Percentiles rank a stretch among this genome's conserved stretches.
Evolutionary conservation across 805 yeast genomes (phyloP).

Genomic region (Starmerella cellae): DNA sequence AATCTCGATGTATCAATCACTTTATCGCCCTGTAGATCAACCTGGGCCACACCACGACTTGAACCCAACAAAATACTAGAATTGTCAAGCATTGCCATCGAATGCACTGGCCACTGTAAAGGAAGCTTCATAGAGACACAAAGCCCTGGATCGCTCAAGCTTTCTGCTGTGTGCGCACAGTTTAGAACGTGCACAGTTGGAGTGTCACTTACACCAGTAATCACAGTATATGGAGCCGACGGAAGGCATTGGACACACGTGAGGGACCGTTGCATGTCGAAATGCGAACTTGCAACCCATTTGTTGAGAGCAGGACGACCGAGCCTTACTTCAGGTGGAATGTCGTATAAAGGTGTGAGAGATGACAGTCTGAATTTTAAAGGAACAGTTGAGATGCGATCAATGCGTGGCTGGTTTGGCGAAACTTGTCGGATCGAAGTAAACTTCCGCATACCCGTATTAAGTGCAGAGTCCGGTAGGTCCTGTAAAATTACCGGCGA

Average conservation of each 20-base stretch:
- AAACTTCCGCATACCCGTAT: no score
- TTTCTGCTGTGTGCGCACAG: background rate
- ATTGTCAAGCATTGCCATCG: background rate
- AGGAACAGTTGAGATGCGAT: no score
- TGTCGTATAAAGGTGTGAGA: background rate
- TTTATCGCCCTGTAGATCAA: background rate
- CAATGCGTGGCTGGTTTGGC: no score
- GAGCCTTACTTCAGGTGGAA: background rate
- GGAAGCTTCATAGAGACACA: background rate
- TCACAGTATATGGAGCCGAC: background rate
- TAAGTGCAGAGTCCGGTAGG: no score
- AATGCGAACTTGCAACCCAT: background rate
- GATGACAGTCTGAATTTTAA: background rate
- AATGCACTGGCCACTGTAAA: background rate
- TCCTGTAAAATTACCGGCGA: no score
- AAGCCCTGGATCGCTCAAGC: background rate
- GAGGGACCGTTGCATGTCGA: background rate
- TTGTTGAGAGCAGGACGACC: background rate
- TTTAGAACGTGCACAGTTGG: background rate
- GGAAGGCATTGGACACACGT: background rate
- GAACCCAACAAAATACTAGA: background rate
- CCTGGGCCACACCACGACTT: background rate
- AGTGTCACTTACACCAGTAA: background rate
- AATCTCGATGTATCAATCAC: background rate
- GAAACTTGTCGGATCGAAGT: no score